Base-by-base conservation (phyloP, 306 rosid genomes). In the Ceratonia siliqua region DNA sequence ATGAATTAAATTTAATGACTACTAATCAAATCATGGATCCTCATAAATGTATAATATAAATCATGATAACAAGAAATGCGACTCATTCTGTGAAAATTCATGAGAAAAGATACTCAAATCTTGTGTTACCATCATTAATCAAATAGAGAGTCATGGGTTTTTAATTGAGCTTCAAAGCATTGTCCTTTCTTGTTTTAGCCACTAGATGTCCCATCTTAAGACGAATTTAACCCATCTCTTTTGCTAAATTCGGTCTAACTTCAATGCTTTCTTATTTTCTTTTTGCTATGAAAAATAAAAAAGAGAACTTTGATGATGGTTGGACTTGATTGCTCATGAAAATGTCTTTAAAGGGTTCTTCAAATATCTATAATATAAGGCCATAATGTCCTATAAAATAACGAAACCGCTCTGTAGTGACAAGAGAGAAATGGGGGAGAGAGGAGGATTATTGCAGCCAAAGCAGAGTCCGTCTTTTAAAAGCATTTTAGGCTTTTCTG, bases 271-370 rank as follows among this genome's bases (percentile, higher is more conserved):
- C 14, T 62, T 41, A n/a, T 73, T 20, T 10, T 35, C 38, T 14
- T 52, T 55, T 65, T n/a, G 27, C 0, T 63, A 20, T 62, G 70
- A 38, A 49, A 55, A 71, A 71, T n/a, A 72, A 56, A 24, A 5
- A 10, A 66, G 49, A 20, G 3, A 25, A 24, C 39, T 52, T 63
- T 33, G 25, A 38, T 2, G 49, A 69, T 76, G 52, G 63, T 7
- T 56, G 42, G 85, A 82, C 64, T 63, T 82, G 75, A 77, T 82
- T 6, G 59, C 38, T 65, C 75, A 57, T 57, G 48, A 78, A 74
- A 73, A 67, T 67, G 82, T 78, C 73, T 25, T 64, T 43, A 67
- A 77, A 66, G 75, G 64, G 32, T 48, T 35, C 21, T 12, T 45
- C 43, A 13, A 45, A 62, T 20, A 76, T 39, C 9, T 12, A 24